Conservation (phyloP, 192 early-diverging fungal genomes). For the Spinellus fusiger region DNA sequence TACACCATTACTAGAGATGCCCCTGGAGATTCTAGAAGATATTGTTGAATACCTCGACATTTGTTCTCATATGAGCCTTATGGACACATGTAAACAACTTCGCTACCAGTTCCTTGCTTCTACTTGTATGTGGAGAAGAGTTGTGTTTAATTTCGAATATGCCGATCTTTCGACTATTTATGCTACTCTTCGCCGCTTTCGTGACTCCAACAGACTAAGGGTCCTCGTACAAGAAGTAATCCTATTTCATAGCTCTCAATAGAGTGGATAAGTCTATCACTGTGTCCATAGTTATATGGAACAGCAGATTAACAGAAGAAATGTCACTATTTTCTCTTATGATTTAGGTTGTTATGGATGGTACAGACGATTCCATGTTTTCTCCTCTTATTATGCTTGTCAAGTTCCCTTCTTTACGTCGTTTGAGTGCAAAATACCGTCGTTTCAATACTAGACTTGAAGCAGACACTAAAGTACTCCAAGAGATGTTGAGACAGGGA, state of each 20-base stretch:
- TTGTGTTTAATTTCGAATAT: slow-evolving; percentile 34
- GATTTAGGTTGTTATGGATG: slow-evolving; percentile 42
- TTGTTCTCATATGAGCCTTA: slow-evolving; percentile 33
- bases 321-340: not conserved
- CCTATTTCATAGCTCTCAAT: not conserved
- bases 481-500: slow-evolving; percentile 33
- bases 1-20: slow-evolving; percentile 18
- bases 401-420: slow-evolving; percentile 39
- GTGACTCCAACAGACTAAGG: slow-evolving; percentile 33
- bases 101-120: slow-evolving; percentile 37
- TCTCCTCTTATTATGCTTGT: slow-evolving; percentile 47
- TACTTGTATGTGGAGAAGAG: slow-evolving; percentile 31
- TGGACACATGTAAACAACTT: slow-evolving; percentile 39
- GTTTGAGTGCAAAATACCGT: slow-evolving; percentile 33
- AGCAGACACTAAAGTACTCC: slow-evolving; percentile 34
- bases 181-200: slow-evolving; percentile 40
- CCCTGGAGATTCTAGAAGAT: slow-evolving; percentile 33
- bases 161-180: slow-evolving; percentile 35
- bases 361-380: slow-evolving; percentile 36
- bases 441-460: slow-evolving; percentile 36
- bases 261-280: not conserved
- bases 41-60: slow-evolving; percentile 39
- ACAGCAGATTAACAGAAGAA: not conserved
- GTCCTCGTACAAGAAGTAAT: slow-evolving; percentile 36
- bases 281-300: not conserved